These are phyloP conservation scores for Sporopachydermia quercuum DNA, from an alignment of 805 yeast genomes.

Conservation along the genomic window DNA sequence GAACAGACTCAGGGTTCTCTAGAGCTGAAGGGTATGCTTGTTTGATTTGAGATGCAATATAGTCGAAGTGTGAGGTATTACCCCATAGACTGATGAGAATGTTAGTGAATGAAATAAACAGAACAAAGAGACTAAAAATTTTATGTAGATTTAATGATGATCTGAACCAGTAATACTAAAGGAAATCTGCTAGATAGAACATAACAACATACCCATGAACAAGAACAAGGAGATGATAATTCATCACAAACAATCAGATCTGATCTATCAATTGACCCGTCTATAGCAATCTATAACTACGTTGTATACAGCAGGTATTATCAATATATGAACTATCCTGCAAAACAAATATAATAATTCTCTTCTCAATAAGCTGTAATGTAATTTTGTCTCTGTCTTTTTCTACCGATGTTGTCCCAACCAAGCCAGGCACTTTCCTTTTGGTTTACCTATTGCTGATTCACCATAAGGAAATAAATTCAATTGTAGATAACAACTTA, in stretches of 20 bases:
- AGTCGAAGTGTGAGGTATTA: constrained; percentile 47
- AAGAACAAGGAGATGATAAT: constrained; percentile 42
- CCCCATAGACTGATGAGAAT: constrained; percentile 55
- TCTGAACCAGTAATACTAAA: constrained; percentile 3
- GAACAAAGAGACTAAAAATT: background rate
- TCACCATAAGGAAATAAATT: too few species aligned
- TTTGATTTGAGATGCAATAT: constrained; percentile 33
- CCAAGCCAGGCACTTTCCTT: too few species aligned
- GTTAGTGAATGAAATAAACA: background rate
- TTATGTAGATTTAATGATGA: constrained; percentile 1
- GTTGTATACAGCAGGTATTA: too few species aligned
- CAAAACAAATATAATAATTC: too few species aligned
- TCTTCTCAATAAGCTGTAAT: too few species aligned
- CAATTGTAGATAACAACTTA: too few species aligned
- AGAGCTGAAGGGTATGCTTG: constrained; percentile 16
- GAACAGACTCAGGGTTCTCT: constrained; percentile 5
- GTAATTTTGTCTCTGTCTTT: too few species aligned
- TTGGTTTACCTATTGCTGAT: too few species aligned
- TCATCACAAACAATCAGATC: constrained; percentile 15
- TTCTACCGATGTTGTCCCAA: too few species aligned
- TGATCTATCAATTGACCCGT: too few species aligned
- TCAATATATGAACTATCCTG: too few species aligned
- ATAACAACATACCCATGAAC: constrained; percentile 34
- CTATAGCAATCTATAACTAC: too few species aligned
- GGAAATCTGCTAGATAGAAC: constrained; percentile 2